Evolutionary conservation across 1,284 basidiomycete species (phyloP), one percentile per base, ranked within the genome.

Genomic region (Moesziomyces globuligerus): DNA sequence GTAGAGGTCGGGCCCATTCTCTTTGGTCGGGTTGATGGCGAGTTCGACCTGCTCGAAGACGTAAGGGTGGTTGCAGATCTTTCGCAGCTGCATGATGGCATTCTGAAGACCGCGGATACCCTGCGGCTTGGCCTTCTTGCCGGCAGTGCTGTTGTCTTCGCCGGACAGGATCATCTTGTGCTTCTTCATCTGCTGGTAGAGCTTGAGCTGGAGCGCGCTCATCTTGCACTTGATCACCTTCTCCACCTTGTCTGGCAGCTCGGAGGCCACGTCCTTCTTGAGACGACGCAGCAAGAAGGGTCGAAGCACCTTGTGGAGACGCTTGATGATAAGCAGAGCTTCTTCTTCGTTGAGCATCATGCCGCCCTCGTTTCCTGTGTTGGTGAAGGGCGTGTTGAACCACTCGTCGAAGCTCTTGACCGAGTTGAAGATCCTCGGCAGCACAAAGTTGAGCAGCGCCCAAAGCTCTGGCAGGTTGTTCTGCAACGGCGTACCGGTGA

Each of bases 341-440:
- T 98, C 96, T 91, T 98, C 96, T 91, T 98, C 96, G 85, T 96
- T 98, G 85, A 98, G 85, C 86, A 97, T 94, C 83, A 98, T 97
- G 32, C 74, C 76, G 87, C 95, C 96, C 49, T 78, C 79, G 36
- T 50, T 69, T 32, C 96, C 95, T 17, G 94, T 94, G 84, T 95
- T 98, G 67, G 96, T 95, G 76, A 99, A 99, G 0, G 96, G 96
- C 3, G 95, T 97, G 85, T 98, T 98, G 87, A 98, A 99, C 96
- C 96, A 98, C 83, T 98, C 96, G 81, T 98, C 96, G 82, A 99
- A 98, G 43, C 94, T 96, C 84, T 98, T 97, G 75, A 98, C 94
- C 4, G 95, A 98, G 86, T 98, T 98, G 88, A 98, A 98, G 81
- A 98, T 90, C 85, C 94, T 97, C 21, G 96, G 96, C 18, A 98